Evolutionary conservation across 352 stramenopile species (phyloP).

Genomic region (Phytophthora fragariae): DNA sequence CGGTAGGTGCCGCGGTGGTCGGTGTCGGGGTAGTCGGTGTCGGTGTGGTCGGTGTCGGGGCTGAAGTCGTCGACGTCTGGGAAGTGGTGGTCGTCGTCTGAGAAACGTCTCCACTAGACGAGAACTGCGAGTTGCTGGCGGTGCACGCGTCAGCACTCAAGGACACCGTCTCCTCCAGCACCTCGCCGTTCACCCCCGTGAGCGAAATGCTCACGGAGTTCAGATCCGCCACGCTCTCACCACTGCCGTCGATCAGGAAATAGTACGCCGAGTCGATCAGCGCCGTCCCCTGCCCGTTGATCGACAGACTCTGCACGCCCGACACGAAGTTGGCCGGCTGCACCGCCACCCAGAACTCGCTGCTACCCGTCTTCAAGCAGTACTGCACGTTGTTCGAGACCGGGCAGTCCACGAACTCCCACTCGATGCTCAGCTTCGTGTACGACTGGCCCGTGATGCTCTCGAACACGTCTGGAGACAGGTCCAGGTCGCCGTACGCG

Average conservation of each 20-base stretch:
- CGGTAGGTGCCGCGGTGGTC: background rate
- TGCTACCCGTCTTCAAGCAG: constrained; percentile 72
- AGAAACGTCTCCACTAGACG: constrained; percentile 17
- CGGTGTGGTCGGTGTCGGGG: constrained; percentile 7
- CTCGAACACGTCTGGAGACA: constrained; percentile 67
- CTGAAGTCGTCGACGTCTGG: constrained; percentile 4
- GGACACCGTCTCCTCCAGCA: constrained; percentile 65
- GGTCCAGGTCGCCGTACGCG: constrained; percentile 56
- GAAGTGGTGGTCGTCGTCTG: constrained; percentile 12
- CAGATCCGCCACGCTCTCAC: constrained; percentile 48
- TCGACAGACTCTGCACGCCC: constrained; percentile 58
- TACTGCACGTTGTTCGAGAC: constrained; percentile 61
- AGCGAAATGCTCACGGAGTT: constrained; percentile 53
- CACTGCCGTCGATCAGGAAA: constrained; percentile 62
- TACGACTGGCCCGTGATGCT: constrained; percentile 61
- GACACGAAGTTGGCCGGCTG: constrained; percentile 67
- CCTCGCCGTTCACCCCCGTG: constrained; percentile 57
- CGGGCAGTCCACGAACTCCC: constrained; percentile 74
- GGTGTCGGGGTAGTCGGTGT: constrained; percentile 1
- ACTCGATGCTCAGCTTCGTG: constrained; percentile 60
- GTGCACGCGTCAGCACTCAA: constrained; percentile 55
- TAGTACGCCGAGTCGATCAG: constrained; percentile 79
- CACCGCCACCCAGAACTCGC: constrained; percentile 66
- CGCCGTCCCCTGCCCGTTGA: constrained; percentile 60
- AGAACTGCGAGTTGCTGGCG: constrained; percentile 57